phyloP scores from a whole-genome alignment of 345 rosid genomes.

The Luvunga scandens region DNA sequence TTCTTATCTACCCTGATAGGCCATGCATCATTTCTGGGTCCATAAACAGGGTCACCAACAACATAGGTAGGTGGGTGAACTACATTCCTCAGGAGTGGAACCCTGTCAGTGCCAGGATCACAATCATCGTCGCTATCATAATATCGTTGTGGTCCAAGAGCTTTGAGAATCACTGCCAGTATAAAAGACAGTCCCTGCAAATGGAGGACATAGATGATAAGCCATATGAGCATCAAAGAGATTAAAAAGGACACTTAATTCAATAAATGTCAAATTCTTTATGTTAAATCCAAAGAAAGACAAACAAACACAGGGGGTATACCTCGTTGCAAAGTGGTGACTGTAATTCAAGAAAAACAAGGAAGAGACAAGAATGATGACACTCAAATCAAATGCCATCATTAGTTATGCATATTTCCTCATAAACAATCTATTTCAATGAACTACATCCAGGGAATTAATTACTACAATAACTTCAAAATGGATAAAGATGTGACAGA shows the following conservation, averaged over 20 bases:
- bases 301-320: neutral
- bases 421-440: neutral
- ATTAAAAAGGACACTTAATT: neutral
- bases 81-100: slow-evolving; percentile 60
- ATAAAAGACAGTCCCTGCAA: slow-evolving; percentile 61
- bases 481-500: neutral
- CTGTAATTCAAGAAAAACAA: neutral
- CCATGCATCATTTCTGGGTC: slow-evolving; percentile 53
- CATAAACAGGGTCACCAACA: slow-evolving; percentile 61
- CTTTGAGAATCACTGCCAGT: slow-evolving; percentile 68
- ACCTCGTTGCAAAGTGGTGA: neutral
- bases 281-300: neutral
- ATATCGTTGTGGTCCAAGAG: slow-evolving; percentile 64
- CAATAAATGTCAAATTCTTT: neutral
- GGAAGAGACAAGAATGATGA: neutral
- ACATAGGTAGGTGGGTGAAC: slow-evolving; percentile 48
- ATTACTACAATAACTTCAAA: neutral
- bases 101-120: slow-evolving; percentile 50
- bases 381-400: neutral
- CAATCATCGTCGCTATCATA: slow-evolving; percentile 82
- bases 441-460: neutral
- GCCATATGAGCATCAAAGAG: neutral
- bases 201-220: slow-evolving; percentile 4
- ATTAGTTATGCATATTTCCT: neutral
- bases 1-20: slow-evolving; percentile 53